Percentiles rank a stretch among this genome's conserved stretches.
phyloP scores from a whole-genome alignment of 257 asterid genomes.

The Penstemon barbatus region DNA sequence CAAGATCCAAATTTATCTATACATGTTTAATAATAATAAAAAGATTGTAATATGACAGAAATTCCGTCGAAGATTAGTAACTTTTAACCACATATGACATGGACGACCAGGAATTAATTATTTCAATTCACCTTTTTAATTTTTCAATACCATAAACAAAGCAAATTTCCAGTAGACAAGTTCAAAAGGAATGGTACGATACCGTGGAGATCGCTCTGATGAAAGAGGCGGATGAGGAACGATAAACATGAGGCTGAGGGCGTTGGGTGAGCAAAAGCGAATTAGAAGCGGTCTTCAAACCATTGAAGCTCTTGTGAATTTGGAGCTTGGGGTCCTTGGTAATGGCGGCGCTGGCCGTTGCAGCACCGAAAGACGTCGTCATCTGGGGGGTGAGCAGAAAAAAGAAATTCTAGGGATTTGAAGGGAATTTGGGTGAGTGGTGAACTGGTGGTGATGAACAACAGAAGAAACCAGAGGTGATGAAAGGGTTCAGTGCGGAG shows the following conservation, averaged over 20 bases:
- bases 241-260: conserved; percentile 34
- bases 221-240: conserved; percentile 38
- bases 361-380: conserved; percentile 55
- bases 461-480: neutral
- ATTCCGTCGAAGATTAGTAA: too few relatives aligned
- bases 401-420: neutral
- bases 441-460: neutral
- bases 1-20: conserved; percentile 5
- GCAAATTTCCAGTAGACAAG: neutral
- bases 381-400: neutral
- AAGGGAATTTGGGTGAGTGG: neutral
- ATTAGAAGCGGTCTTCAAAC: conserved; percentile 41
- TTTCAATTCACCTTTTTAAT: neutral
- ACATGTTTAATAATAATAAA: neutral
- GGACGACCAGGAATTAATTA: too few relatives aligned
- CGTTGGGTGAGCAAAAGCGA: conserved; percentile 45
- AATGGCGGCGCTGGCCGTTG: conserved; percentile 37
- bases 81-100: too few relatives aligned
- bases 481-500: neutral
- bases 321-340: conserved; percentile 43
- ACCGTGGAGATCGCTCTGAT: conserved; percentile 85
- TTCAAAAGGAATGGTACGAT: neutral
- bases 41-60: too few relatives aligned
- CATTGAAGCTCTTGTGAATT: conserved; percentile 37
- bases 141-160: neutral